Base-by-base conservation (phyloP, 345 rosid genomes). In the Corymbia maculata region DNA sequence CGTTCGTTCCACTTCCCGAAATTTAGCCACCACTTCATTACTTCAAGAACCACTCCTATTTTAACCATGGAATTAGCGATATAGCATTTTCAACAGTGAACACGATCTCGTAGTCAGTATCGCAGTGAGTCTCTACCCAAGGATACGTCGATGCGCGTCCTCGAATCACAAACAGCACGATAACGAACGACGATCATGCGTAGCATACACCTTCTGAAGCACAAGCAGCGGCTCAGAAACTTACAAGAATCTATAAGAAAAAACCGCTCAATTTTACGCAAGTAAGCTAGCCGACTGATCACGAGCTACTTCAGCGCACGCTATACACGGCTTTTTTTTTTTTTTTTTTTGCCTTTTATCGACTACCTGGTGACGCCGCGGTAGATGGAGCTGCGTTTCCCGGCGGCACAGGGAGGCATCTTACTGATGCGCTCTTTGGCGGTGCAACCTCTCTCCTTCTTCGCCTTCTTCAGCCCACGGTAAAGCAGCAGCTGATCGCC, bases 351-450 rank as follows among this genome's bases (percentile, higher is more conserved):
- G 64, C 1, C 42, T 36, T 70, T 1, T 2, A 15, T 7, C 16
- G 61, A 85, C 79, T 86, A 97, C 99, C 99, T 97, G 91, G 99
- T 98, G 91, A 98, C 99, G 70, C 99, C 99, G 8, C 99, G 98
- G 93, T 98, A 98, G 88, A 98, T 98, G 85, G 99, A 98, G 89
- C 99, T 98, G 90, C 99, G 97, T 94, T 98, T 98, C 21, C 99
- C 99, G 66, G 99, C 99, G 2, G 99, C 97, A 24, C 98, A 95
- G 80, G 99, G 99, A 82, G 98, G 98, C 99, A 98, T 97, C 90
- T 96, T 96, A 89, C 99, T 98, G 88, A 98, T 98, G 86, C 99
- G 98, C 90, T 98, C 99, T 91, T 98, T 98, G 53, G 99, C 99
- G 49, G 99, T 98, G 87, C 99, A 97, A 4, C 98, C 98, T 93